Evolutionary conservation across 1,284 basidiomycete genomes (phyloP).

Genomic region (Tilletiaria anomala): DNA sequence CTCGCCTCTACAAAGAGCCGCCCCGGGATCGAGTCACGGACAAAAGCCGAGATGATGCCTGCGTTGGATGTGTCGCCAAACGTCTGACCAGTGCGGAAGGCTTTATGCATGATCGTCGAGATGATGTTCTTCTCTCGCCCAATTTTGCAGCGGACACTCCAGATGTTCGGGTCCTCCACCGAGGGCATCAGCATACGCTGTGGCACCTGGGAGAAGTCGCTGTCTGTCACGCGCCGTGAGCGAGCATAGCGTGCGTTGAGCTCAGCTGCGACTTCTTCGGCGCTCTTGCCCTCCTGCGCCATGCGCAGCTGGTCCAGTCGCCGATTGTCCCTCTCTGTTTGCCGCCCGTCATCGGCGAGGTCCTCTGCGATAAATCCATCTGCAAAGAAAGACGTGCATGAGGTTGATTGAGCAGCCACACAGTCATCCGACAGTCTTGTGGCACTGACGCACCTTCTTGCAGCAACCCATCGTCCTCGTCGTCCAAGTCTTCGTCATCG

Average conservation of each 20-base stretch:
- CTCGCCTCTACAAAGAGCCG: constrained; percentile 93
- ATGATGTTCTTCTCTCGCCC: constrained; percentile 85
- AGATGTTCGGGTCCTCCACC: constrained; percentile 85
- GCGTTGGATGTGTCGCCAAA: constrained; percentile 48
- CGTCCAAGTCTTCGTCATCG: constrained; percentile 42
- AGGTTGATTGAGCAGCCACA: neutral
- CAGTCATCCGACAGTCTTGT: neutral
- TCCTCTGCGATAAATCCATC: constrained; percentile 59
- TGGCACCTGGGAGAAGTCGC: constrained; percentile 60
- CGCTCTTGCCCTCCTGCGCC: constrained; percentile 65
- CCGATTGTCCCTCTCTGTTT: constrained; percentile 53
- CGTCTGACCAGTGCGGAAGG: constrained; percentile 44
- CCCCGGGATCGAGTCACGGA: constrained; percentile 83
- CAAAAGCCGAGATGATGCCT: constrained; percentile 78
- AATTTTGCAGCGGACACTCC: constrained; percentile 87
- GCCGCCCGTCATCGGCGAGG: constrained; percentile 49
- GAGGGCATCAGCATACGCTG: constrained; percentile 93
- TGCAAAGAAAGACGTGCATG: constrained; percentile 8
- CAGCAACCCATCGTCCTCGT: constrained; percentile 39
- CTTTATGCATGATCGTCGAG: constrained; percentile 85
- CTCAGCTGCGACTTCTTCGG: constrained; percentile 72
- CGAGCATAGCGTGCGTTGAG: constrained; percentile 63
- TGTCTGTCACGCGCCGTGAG: constrained; percentile 41
- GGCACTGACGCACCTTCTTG: constrained; percentile 43
- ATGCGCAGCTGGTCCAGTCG: constrained; percentile 60